phyloP scores from a whole-genome alignment of 495 filamentous ascomycete species.

The Penicillium parvum region DNA sequence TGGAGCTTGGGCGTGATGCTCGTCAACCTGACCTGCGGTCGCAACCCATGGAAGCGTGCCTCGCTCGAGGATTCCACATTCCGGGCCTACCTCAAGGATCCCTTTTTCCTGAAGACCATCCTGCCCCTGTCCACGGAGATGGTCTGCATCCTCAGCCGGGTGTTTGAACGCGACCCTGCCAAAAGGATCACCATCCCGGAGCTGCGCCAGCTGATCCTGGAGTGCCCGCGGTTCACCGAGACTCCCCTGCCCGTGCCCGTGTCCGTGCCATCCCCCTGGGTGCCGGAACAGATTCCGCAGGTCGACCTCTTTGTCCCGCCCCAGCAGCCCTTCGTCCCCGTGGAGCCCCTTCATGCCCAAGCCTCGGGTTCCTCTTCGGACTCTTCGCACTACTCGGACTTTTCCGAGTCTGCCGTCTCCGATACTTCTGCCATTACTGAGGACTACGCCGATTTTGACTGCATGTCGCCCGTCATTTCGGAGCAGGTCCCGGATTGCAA shows the following conservation, averaged over 20 bases:
- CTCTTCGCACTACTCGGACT: slow-evolving; percentile 40
- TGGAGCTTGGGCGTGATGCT: slow-evolving; percentile 98
- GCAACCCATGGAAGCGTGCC: slow-evolving; percentile 98
- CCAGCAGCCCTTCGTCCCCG: slow-evolving; percentile 27
- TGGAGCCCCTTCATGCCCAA: slow-evolving; percentile 36
- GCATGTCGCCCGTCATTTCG: slow-evolving; percentile 35
- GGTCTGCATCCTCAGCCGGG: slow-evolving; percentile 78
- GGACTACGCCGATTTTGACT: slow-evolving; percentile 39
- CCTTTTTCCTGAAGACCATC: slow-evolving; percentile 86
- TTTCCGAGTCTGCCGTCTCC: slow-evolving; percentile 40
- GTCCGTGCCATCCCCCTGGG: slow-evolving; percentile 21
- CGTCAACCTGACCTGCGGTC: slow-evolving; percentile 94
- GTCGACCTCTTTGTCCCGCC: slow-evolving; percentile 29
- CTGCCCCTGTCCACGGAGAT: slow-evolving; percentile 87
- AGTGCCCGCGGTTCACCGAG: slow-evolving; percentile 72
- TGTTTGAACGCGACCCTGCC: slow-evolving; percentile 85
- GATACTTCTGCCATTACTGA: slow-evolving; percentile 41
- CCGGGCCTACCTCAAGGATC: slow-evolving; percentile 81
- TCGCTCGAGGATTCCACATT: slow-evolving; percentile 93
- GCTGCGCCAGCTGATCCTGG: slow-evolving; percentile 68
- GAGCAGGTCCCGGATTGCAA: slow-evolving; percentile 34
- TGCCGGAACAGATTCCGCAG: slow-evolving; percentile 22
- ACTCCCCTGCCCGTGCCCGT: slow-evolving; percentile 26
- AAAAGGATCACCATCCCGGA: slow-evolving; percentile 83
- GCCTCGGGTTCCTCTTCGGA: slow-evolving; percentile 38